A percentile compares a stretch with the other conserved stretches of the same genome.
These are phyloP conservation scores for Chaetomium tenue DNA, from an alignment of 495 filamentous ascomycete genomes.

Conservation along the genomic window DNA sequence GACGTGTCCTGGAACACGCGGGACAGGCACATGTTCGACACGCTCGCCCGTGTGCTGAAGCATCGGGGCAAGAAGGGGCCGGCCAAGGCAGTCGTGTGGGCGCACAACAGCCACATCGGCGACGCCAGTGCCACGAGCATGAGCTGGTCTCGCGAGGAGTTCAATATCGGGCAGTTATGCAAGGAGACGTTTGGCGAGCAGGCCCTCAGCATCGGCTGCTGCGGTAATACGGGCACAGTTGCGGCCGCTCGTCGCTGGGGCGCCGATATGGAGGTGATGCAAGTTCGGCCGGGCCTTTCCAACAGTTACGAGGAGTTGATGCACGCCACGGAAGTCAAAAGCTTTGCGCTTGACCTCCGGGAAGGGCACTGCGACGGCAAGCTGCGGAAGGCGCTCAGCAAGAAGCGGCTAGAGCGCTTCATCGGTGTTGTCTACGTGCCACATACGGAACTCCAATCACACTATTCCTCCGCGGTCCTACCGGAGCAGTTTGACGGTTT, in stretches of 20 bases:
- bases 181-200: conserved; percentile 48
- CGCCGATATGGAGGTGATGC: conserved; percentile 57
- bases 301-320: conserved; percentile 40
- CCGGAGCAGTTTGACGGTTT: conserved; percentile 58
- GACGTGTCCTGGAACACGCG: conserved; percentile 58
- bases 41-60: conserved; percentile 48
- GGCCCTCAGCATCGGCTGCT: conserved; percentile 54
- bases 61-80: conserved; percentile 37
- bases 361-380: conserved; percentile 36
- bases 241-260: conserved; percentile 58
- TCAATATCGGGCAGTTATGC: conserved; percentile 58
- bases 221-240: conserved; percentile 56
- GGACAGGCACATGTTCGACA: conserved; percentile 60
- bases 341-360: conserved; percentile 54
- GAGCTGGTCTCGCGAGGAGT: conserved; percentile 49
- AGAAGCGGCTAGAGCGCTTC: conserved; percentile 50
- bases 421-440: conserved; percentile 63
- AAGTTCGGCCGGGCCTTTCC: conserved; percentile 30
- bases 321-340: conserved; percentile 39
- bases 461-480: conserved; percentile 55
- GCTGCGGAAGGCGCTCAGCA: conserved; percentile 44
- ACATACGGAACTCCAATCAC: conserved; percentile 53
- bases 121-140: conserved; percentile 58
- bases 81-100: conserved; percentile 58
- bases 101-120: conserved; percentile 61